Evolutionary conservation across 495 filamentous ascomycete species (phyloP).

Genomic region (Penicillium fimorum): DNA sequence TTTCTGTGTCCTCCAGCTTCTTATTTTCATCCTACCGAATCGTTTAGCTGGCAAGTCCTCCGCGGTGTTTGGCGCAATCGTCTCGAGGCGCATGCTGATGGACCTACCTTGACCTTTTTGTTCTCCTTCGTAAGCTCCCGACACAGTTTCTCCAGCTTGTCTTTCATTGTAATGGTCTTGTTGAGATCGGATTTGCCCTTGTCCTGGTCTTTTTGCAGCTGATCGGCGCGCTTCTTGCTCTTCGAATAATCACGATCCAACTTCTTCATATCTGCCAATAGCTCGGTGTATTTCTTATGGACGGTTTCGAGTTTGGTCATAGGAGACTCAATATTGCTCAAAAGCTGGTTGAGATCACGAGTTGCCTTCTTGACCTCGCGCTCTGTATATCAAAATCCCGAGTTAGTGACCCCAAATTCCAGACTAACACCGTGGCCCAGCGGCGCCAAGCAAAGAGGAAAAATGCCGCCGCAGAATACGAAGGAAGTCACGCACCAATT

Average conservation of each 20-base stretch:
- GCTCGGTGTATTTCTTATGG: constrained; percentile 86
- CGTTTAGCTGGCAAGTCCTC: background rate
- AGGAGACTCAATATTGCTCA: constrained; percentile 74
- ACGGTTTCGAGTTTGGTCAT: constrained; percentile 77
- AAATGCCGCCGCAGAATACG: constrained; percentile 10
- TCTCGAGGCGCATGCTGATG: background rate
- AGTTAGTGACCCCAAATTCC: constrained; percentile 20
- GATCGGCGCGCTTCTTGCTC: constrained; percentile 92
- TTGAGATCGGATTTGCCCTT: constrained; percentile 79
- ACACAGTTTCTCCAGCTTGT: constrained; percentile 93
- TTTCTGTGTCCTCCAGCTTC: constrained; percentile 77
- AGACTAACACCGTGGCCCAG: constrained; percentile 3
- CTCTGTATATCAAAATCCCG: constrained; percentile 45
- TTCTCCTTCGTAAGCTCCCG: constrained; percentile 92
- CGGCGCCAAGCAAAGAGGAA: constrained; percentile 9
- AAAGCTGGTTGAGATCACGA: constrained; percentile 77
- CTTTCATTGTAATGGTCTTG: constrained; percentile 82
- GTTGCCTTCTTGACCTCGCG: constrained; percentile 91
- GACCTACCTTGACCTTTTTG: constrained; percentile 86
- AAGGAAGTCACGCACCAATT: constrained; percentile 73
- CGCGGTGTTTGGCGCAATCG: background rate
- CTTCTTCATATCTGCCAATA: constrained; percentile 90
- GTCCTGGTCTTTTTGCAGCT: constrained; percentile 95
- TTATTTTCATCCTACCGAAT: constrained; percentile 81
- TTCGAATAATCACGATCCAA: constrained; percentile 91